Evolutionary conservation across 495 filamentous ascomycete species (phyloP), one percentile per base, ranked within the genome.

Genomic region (Halenospora varia): DNA sequence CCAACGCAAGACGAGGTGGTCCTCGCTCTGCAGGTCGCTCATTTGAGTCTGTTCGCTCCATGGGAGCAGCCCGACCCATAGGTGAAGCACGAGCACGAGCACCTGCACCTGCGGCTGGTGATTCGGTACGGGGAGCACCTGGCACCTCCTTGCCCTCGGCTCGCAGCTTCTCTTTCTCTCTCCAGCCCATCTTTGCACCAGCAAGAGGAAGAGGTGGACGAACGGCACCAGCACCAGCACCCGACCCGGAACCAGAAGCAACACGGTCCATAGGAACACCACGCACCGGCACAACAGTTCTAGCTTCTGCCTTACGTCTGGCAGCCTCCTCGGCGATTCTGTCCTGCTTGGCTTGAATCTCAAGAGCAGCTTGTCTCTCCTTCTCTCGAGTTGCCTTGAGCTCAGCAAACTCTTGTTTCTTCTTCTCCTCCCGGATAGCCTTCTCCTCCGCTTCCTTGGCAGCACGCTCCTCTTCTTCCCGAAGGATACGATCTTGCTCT

Each of bases 391-490:
- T 84, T 47, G 83, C 83, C 79, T 93, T 95, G 69, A 87, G 77
- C 66, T 88, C 87, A 61, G 81, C 81, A 70, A 92, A 64, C 57
- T 78, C 78, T 44, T 74, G 74, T 50, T 75, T 77, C 48, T 75
- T 69, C 53, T 77, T 90, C 68, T 92, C 91, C 55, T 92, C 90
- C 18, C 79, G 81, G 55, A 77, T 80, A 48, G 74, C 75, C 70
- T 84, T 88, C 71, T 96, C 93, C 67, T 96, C 85, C 68, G 89
- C 92, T 68, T 96, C 93, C 59, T 75, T 79, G 10, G 76, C 78
- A 53, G 80, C 78, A 57, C 86, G 84, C 75, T 97, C 94, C 68
- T 96, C 89, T 62, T 94, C 91, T 70, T 98, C 95, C 54, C 78
- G 77, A 45, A 77, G 77, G 49, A 73, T 79, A 40, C 82, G 80